Base-by-base conservation (phyloP, 1,139 yeast species). In the Debaryomycetaceae sp. region DNA sequence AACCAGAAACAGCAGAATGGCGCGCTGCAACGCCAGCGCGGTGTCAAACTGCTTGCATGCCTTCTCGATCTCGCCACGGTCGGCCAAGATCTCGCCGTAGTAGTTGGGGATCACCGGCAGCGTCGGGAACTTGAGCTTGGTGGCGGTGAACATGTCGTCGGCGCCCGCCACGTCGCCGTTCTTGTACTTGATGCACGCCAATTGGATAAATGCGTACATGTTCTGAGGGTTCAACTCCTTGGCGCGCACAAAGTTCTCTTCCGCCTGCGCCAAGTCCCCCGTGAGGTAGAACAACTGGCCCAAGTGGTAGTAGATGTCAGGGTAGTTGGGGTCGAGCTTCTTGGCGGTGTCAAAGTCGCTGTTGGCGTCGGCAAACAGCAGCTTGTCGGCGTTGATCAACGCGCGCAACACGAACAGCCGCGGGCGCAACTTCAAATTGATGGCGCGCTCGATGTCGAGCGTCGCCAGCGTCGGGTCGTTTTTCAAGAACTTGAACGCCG, bases 31-130 rank as follows among this genome's bases (percentile, higher is more conserved):
- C 56, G 85, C 78, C 35, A 81, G 80, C 36, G 98, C 89, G 49
- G 75, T 74, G 45, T 89, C 96, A 56, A 88, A 91, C 65, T 88
- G 91, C 55, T 78, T 77, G 38, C 77, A 61, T 38, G 98, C 96
- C 42, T 73, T 81, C 27, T 61, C 72, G 37, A 74, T 65, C 45
- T 83, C 84, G 48, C 83, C 83, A 48, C 76, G 75, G 54, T 91
- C 97, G 42, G 88, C 79, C 50, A 89, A 71, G 33, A 91, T 82
- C 65, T 91, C 98, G 52, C 97, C 98, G 53, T 80, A 86, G 61
- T 89, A 93, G 66, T 88, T 89, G 62, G 93, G 95, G 46, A 88
- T 84, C 58, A 86, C 96, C 34, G 96, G 86, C 32, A 83, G 73
- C 21, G 91, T 75, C 46, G 96, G 93, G 76, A 85, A 86, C 54